Conservation (phyloP, 1,284 basidiomycete species). For the Moesziomyces globuligerus region DNA sequence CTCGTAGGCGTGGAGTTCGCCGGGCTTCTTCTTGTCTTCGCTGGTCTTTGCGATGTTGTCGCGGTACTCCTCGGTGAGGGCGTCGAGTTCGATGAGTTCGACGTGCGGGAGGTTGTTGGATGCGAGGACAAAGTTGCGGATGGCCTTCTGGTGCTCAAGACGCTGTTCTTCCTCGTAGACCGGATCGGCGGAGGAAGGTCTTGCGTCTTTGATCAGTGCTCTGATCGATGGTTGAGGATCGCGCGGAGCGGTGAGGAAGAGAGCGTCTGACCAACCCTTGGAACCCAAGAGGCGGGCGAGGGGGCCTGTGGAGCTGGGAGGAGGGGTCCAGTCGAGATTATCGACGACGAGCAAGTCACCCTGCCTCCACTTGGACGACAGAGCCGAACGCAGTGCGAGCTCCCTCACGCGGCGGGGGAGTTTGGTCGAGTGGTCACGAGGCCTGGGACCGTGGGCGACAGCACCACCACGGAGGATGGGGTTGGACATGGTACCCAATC, state of each 20-base stretch:
- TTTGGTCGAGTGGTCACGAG: slow-evolving; percentile 88
- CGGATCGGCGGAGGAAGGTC: slow-evolving; percentile 58
- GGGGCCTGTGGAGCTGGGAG: slow-evolving; percentile 56
- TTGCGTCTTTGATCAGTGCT: slow-evolving; percentile 25
- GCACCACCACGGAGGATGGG: slow-evolving; percentile 93
- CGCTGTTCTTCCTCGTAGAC: slow-evolving; percentile 55
- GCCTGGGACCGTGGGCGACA: slow-evolving; percentile 87
- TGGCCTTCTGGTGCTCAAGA: slow-evolving; percentile 41
- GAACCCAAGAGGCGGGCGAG: slow-evolving; percentile 51
- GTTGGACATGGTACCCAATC: slow-evolving; percentile 86
- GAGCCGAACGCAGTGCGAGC: slow-evolving; percentile 89
- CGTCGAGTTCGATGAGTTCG: slow-evolving; percentile 59
- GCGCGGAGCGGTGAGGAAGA: slow-evolving; percentile 65
- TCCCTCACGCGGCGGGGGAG: slow-evolving; percentile 88
- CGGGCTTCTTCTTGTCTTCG: slow-evolving; percentile 63
- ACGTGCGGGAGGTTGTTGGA: slow-evolving; percentile 58
- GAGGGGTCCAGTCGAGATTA: slow-evolving; percentile 69
- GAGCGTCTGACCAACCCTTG: slow-evolving; percentile 59
- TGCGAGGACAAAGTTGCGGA: slow-evolving; percentile 58
- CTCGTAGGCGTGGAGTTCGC: slow-evolving; percentile 66
- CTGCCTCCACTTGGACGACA: slow-evolving; percentile 83
- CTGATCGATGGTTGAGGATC: slow-evolving; percentile 42
- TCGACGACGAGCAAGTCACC: slow-evolving; percentile 78
- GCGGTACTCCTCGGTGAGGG: slow-evolving; percentile 52
- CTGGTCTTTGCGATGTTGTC: slow-evolving; percentile 46